Percentiles rank a stretch among this genome's conserved stretches.
These are phyloP conservation scores for Dryadomyces quercus-mongolicae DNA, from an alignment of 2,329 filamentous ascomycete species.

Conservation along the genomic window DNA sequence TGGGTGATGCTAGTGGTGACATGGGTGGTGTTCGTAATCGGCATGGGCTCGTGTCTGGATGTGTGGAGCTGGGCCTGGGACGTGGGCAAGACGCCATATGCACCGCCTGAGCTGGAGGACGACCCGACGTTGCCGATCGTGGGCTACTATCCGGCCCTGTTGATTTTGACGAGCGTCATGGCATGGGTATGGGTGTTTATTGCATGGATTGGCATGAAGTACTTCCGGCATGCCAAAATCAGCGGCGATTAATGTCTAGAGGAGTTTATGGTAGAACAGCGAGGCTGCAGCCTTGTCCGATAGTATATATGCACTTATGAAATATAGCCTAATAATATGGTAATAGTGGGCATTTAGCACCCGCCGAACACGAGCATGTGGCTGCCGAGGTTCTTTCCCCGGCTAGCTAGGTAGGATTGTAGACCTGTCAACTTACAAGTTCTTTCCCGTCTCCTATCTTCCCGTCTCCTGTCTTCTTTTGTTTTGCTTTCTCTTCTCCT, in stretches of 20 bases:
- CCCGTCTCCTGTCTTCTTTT: background rate
- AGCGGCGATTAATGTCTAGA: slow-evolving; percentile 42
- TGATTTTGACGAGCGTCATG: slow-evolving; percentile 90
- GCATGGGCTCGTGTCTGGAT: slow-evolving; percentile 90
- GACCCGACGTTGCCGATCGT: slow-evolving; percentile 90
- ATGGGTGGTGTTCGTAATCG: slow-evolving; percentile 91
- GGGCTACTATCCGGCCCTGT: slow-evolving; percentile 90
- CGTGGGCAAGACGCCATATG: slow-evolving; percentile 90
- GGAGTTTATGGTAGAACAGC: background rate
- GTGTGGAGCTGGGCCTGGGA: slow-evolving; percentile 99
- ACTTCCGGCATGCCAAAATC: slow-evolving; percentile 95
- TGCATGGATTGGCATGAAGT: slow-evolving; percentile 99
- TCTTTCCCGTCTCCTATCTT: background rate
- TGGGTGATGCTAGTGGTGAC: slow-evolving; percentile 87
- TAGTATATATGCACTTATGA: background rate
- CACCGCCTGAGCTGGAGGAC: slow-evolving; percentile 87
- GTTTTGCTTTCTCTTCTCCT: background rate
- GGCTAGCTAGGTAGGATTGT: too few relatives aligned
- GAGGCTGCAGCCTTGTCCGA: background rate
- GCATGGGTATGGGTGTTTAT: slow-evolving; percentile 98
- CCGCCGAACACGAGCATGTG: background rate
- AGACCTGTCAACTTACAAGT: too few relatives aligned
- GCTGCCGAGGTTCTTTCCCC: background rate
- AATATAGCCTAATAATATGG: background rate
- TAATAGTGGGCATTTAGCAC: background rate